Base-by-base conservation (phyloP, 371 early-diverging fungal species). In the Thermomucor indicae-seudaticae region DNA sequence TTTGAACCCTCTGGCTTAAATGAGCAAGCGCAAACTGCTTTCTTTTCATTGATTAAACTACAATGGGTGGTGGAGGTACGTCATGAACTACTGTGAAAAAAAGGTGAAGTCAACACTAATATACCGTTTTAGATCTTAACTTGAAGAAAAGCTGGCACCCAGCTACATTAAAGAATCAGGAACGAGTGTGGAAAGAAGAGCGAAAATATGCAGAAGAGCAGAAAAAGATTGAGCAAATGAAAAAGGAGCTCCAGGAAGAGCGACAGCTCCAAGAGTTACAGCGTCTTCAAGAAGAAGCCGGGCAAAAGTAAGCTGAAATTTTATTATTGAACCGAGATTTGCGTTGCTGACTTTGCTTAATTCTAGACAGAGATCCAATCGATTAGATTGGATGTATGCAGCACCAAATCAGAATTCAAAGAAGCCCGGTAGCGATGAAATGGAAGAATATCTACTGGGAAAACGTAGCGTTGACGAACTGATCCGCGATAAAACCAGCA, bases 101-200 rank as follows among this genome's bases (percentile, higher is more conserved):
- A 16, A 14, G 1, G 22, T 2, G 11, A 38, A 24, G 10, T 17
- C n/a, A 48, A 28, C 12, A 10, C 38, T 38, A 1, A 48, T 29
- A 14, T 7, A 1, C 1, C 22, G 25, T 24, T 32, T 7, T 43
- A 53, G 86, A 86, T 77, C 80, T 86, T 51, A 66, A 69, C 48
- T 55, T 96, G 79, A 96, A 96, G 84, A 97, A 96, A 71, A 91
- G 90, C 30, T 97, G 97, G 96, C 97, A 96, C 84, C 94, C 97
- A 52, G 79, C 78, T 47, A 94, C 95, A 23, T 81, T 90, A 54
- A 84, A 86, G 29, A 94, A 95, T 69, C 89, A 89, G 66, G 94
- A 93, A 59, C 80, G 84, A 63, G 91, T 96, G 37, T 96, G 95
- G 91, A 87, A 93, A 58, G 85, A 82, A 52, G 95, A 96, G 61